Evolutionary conservation across 129 eudicot species (phyloP), one percentile per base, ranked within the genome.

Genomic region (Glebionis coronaria): DNA sequence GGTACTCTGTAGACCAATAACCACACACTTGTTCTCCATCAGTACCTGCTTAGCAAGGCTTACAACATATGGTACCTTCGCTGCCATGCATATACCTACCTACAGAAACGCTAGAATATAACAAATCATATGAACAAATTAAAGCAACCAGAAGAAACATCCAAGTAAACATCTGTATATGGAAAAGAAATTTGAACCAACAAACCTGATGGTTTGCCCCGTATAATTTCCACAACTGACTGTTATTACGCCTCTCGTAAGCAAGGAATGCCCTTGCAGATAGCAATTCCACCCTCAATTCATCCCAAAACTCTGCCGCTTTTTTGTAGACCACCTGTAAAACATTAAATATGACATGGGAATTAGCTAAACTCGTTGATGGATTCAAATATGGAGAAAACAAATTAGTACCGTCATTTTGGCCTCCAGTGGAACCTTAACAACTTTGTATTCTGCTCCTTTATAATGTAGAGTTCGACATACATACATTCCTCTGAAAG

Each of bases 301-400:
- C 92, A 16, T 92, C 96, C 99, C 99, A 93, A 82, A 93, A 93
- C 75, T 93, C 97, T 21, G 99, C 99, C 0, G 99, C 95, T 64
- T 78, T 86, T 71, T 50, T 80, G 75, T 93, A 93, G 76, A 86
- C 77, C 56, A 84, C 97, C 99, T 93, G 83, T 15, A 68, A 31
- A 63, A 52, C 40, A 77, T 65, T 20, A 31, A 60, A 75, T 23
- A 54, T 27, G 44, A 44, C 56, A 40, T 59, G 19, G 55, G 61
- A 16, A 57, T 68, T n/a, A 45, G 20, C 73, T 61, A 42, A 69
- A 51, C 59, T 61, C 21, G 58, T 44, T 28, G 42, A 45, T 25
- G 27, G 1, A 23, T 23, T 2, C n/a, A 76, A 47, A 65, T 10
- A 73, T 60, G 13, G 16, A 65, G 29, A 54, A 57, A 77, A 31